Evolutionary conservation across 176 grass and related monocot genomes (phyloP), one percentile per base, ranked within the genome.

Genomic region (Lolium perenne): DNA sequence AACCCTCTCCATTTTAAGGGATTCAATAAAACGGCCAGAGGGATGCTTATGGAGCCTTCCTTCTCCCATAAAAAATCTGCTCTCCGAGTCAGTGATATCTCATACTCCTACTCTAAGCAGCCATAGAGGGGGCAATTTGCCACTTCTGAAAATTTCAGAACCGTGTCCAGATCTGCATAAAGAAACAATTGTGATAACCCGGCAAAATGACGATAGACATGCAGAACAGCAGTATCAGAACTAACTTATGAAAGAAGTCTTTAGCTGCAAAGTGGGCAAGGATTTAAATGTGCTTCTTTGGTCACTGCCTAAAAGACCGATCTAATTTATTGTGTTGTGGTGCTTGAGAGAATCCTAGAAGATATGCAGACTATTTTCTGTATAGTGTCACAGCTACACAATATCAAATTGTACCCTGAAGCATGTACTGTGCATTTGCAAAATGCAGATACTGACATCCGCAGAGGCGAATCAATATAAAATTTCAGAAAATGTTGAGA

Each of bases 1-100:
- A 40, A 99, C 89, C 75, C 90, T 90, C 79, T 96, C 88, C 97
- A 99, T 96, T 47, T 93, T 86, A 51, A 97, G 88, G 77, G 92
- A 88, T 63, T 97, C 92, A 82, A 98, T 92, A 49, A 98, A 76
- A 88, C 94, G 85, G 25, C 87, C 84, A 54, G 92, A 90, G 45
- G 84, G 91, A 41, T 95, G 93, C 85, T 91, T 91, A 35, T 7
- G 61, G 22, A 91, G 82, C 69, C 62, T 91, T 70, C 55, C 77
- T 81, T 49, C 85, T 71, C 86, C 89, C 85, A 91, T 88, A 77
- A 76, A 91, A 80, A 41, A 21, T 80, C 13, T 59, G 22, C 10
- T 55, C 40, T 9, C 32, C 4, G 20, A 53, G 62, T 88, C 81
- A 85, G 21, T 81, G 62, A 32, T 69, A 69, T 26, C 22, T 77